Conservation (phyloP, 2,329 filamentous ascomycete genomes). For the Thielaviopsis euricoi region DNA sequence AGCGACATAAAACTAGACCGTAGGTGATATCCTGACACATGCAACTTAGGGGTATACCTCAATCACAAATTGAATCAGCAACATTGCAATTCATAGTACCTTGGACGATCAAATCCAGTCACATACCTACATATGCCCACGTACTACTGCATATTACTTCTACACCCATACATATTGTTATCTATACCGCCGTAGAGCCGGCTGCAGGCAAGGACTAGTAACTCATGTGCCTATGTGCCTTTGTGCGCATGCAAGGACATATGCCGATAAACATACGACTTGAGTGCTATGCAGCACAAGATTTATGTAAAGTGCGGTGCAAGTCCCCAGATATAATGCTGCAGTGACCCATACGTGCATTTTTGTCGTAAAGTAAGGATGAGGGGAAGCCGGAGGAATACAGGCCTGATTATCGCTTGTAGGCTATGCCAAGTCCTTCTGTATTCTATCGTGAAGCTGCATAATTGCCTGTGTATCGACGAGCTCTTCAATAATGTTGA, state of each 20-base stretch:
- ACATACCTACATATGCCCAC: background rate
- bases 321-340: background rate
- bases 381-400: background rate
- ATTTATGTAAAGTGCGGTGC: no score
- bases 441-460: background rate
- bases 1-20: no score
- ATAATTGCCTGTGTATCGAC: background rate
- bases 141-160: background rate
- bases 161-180: background rate
- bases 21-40: no score
- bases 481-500: background rate
- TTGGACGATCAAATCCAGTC: no score
- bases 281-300: background rate
- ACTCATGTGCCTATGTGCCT: background rate
- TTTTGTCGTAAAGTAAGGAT: background rate
- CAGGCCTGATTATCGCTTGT: background rate
- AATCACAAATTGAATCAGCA: no score
- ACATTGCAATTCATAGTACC: no score
- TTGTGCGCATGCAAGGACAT: background rate
- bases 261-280: background rate
- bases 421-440: background rate
- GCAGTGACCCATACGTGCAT: background rate
- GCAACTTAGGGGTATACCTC: no score
- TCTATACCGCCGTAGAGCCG: background rate
- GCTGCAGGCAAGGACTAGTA: background rate